These are phyloP conservation scores for Cladochytrium replicatum DNA, from an alignment of 192 early-diverging fungal genomes.

Conservation along the genomic window DNA sequence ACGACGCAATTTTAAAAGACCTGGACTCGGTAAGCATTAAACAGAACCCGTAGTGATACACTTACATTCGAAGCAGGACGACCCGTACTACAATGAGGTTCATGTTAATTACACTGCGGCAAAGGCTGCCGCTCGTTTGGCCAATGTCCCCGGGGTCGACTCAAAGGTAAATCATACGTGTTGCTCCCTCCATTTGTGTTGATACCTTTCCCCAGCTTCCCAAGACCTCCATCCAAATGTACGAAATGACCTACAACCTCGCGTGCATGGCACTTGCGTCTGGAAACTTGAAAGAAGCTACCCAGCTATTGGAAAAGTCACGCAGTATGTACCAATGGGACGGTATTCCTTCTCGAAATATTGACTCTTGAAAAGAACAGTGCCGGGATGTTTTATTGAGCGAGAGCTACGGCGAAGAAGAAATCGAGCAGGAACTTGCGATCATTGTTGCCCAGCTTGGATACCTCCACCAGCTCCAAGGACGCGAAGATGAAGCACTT, in stretches of 20 bases:
- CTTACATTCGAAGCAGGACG: conserved; percentile 21
- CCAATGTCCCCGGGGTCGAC: conserved; percentile 22
- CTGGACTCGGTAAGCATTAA: too few relatives aligned
- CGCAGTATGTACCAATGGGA: conserved; percentile 33
- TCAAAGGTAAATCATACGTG: conserved; percentile 11
- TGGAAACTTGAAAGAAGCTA: conserved; percentile 42
- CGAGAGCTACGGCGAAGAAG: conserved; percentile 49
- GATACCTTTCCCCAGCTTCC: conserved; percentile 32
- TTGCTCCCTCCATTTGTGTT: too few relatives aligned
- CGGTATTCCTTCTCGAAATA: too few relatives aligned
- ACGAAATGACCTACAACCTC: conserved; percentile 58
- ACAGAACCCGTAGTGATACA: too few relatives aligned
- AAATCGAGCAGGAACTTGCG: conserved; percentile 55
- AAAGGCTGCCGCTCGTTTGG: conserved; percentile 40
- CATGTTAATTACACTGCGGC: conserved; percentile 40
- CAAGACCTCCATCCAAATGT: conserved; percentile 44
- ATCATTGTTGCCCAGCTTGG: conserved; percentile 54
- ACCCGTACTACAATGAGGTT: conserved; percentile 37
- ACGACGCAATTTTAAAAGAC: conserved; percentile 31
- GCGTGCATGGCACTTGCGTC: conserved; percentile 48
- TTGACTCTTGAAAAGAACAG: conserved; percentile 14
- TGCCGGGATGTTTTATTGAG: conserved; percentile 37
- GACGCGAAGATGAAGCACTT: conserved; percentile 36
- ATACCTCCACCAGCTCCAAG: conserved; percentile 60
- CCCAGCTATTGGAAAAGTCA: conserved; percentile 40